A percentile compares a stretch with the other conserved stretches of the same genome.
phyloP scores from a whole-genome alignment of 2,329 filamentous ascomycete genomes.

The Cladophialophora yegresii region DNA sequence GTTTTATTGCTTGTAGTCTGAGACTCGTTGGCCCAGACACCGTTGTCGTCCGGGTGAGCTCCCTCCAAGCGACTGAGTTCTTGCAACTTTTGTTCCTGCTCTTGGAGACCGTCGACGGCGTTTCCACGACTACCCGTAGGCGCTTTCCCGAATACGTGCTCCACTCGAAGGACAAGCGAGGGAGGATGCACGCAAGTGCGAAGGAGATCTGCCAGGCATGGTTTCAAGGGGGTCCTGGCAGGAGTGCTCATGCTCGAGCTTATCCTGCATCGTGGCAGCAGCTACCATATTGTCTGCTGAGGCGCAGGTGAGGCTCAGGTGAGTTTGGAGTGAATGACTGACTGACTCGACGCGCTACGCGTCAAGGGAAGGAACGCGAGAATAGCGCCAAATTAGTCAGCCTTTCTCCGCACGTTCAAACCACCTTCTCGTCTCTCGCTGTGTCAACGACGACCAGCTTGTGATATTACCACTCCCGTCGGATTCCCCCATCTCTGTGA shows the following conservation, averaged over 20 bases:
- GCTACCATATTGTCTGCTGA: neutral
- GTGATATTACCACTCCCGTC: neutral
- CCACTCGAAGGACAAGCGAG: slow-evolving; percentile 37
- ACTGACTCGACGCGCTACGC: slow-evolving; percentile 3
- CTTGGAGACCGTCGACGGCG: neutral
- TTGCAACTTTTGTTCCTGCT: slow-evolving; percentile 1
- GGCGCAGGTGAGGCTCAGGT: neutral
- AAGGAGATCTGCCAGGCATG: slow-evolving; percentile 40
- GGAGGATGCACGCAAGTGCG: slow-evolving; percentile 38
- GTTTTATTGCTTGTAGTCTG: neutral
- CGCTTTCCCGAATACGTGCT: slow-evolving; percentile 33
- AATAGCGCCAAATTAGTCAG: neutral
- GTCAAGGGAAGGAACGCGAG: slow-evolving; percentile 3
- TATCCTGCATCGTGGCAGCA: slow-evolving; percentile 9
- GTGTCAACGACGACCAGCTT: neutral
- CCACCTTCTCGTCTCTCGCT: neutral
- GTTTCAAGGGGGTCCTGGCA: slow-evolving; percentile 25
- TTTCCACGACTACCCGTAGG: slow-evolving; percentile 24
- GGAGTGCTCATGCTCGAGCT: slow-evolving; percentile 21
- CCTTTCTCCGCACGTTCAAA: slow-evolving; percentile 1
- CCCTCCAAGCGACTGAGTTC: neutral
- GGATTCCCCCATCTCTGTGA: neutral
- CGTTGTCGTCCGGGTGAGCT: slow-evolving; percentile 1
- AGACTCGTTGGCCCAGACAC: neutral
- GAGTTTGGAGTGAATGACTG: neutral